Percentiles rank a stretch among this genome's conserved stretches.
These are phyloP conservation scores for Prunus mira DNA, from an alignment of 306 rosid species.

Conservation along the genomic window DNA sequence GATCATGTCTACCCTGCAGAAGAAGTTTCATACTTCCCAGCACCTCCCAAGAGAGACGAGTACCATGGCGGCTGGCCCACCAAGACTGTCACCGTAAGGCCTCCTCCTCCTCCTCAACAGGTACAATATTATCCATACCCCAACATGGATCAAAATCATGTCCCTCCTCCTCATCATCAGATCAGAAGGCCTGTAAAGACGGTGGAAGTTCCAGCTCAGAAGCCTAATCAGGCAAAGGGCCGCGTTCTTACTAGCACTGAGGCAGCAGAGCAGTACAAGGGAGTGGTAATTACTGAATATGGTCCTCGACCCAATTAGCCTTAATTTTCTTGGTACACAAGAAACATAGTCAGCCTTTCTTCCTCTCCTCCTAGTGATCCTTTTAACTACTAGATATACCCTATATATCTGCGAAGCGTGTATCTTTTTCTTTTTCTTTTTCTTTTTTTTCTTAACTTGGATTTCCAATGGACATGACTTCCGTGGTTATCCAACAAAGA, in stretches of 20 bases:
- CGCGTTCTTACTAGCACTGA: slow-evolving; percentile 9
- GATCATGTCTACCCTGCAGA: too few species aligned
- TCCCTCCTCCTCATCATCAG: too few species aligned
- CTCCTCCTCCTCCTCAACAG: not conserved
- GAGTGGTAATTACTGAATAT: not conserved
- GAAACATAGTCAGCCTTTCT: too few species aligned
- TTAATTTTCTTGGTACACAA: not conserved
- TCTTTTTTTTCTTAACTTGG: not conserved
- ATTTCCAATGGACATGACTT: not conserved
- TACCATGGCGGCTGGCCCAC: not conserved
- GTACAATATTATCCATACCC: not conserved
- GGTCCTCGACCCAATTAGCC: not conserved
- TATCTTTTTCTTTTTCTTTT: not conserved
- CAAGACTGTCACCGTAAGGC: not conserved
- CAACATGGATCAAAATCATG: too few species aligned
- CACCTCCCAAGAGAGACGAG: not conserved
- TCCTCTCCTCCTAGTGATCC: not conserved
- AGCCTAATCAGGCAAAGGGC: too few species aligned
- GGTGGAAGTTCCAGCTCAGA: too few species aligned
- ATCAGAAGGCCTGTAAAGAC: too few species aligned
- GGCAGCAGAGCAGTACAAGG: slow-evolving; percentile 11
- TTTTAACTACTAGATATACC: not conserved
- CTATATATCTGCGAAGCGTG: not conserved
- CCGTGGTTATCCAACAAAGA: not conserved
- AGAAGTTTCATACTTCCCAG: too few species aligned